These are phyloP conservation scores for Phaffomyces opuntiae DNA, from an alignment of 805 yeast species.

Conservation along the genomic window DNA sequence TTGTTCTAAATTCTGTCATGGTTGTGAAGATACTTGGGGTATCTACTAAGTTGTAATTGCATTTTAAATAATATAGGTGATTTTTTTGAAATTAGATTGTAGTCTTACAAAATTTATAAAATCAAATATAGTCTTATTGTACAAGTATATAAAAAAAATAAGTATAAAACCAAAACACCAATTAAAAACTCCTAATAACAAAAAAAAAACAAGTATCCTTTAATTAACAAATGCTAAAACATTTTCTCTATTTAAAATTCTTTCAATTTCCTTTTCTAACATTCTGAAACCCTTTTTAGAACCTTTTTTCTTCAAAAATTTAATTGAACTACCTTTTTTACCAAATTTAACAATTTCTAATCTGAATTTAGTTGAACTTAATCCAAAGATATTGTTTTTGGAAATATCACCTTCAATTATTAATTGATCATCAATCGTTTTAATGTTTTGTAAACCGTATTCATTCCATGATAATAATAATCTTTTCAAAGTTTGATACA, in stretches of 20 bases:
- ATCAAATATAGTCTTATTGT: background rate
- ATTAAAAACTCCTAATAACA: background rate
- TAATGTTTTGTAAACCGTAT: slow-evolving; percentile 58
- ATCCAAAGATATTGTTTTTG: slow-evolving; percentile 51
- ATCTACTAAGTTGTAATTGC: slow-evolving; percentile 31
- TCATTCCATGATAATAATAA: slow-evolving; percentile 61
- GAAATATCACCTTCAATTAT: slow-evolving; percentile 57
- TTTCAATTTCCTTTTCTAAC: slow-evolving; percentile 55
- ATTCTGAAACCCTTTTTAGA: slow-evolving; percentile 55
- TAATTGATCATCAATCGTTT: slow-evolving; percentile 34
- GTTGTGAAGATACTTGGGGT: slow-evolving; percentile 97
- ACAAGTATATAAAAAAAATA: background rate
- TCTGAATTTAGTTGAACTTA: slow-evolving; percentile 58
- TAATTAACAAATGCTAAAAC: slow-evolving; percentile 33
- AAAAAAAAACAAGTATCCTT: too few species aligned
- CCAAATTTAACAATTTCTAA: slow-evolving; percentile 39
- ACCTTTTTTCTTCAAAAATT: slow-evolving; percentile 58
- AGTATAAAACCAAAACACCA: background rate
- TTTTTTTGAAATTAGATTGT: background rate
- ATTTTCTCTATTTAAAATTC: slow-evolving; percentile 58
- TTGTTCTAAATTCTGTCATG: slow-evolving; percentile 96
- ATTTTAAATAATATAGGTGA: background rate
- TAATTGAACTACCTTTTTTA: slow-evolving; percentile 45
- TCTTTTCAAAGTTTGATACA: slow-evolving; percentile 57
- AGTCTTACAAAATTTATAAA: background rate